Base-by-base conservation (phyloP, 805 yeast genomes). In the Schwanniomyces sp. region DNA sequence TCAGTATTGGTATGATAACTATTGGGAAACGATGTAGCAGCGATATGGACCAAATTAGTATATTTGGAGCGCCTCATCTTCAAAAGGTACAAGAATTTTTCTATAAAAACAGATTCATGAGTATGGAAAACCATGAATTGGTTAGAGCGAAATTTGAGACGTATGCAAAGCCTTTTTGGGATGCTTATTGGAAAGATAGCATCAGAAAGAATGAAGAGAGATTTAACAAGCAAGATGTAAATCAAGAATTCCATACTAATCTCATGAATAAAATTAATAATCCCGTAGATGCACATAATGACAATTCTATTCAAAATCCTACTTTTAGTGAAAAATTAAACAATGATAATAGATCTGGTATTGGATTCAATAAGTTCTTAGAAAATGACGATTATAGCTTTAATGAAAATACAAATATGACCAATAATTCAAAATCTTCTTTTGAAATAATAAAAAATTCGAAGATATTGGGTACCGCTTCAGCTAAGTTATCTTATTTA, bases 11-110 rank as follows among this genome's bases (percentile, higher is more conserved):
- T 0, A 16, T 32, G 9, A 63, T 64, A 9, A 57, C 66, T 16
- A 59, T 57, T 32, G 45, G 53, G 3, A 40, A 21, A 12, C 53
- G 53, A n/a, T 9, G 27, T n/a, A 41, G 43, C 10, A 51, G 60
- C 1, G 24, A 34, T 18, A 36, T 55, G 16, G 53, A 52, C 4
- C 62, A 68, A 34, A 49, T 70, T 1, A 67, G 78, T 0, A 73
- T 81, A 0, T 81, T 76, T 64, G 87, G 88, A 1, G 85, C 81
- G 7, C 85, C 87, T 0, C 87, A 83, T 50, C 47, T 82, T 12
- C 65, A 69, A 34, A 60, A 79, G 0, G 60, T 78, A 9, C 88
- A 81, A 54, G 79, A 70, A 37, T 78, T 78, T 47, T 80, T 68
- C 56, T 81, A 75, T 58, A 79, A 78, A 54, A 75, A 81, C 54